phyloP scores from a whole-genome alignment of 225 moss, liverwort and hornwort species.

The Marchantia paleacea region DNA sequence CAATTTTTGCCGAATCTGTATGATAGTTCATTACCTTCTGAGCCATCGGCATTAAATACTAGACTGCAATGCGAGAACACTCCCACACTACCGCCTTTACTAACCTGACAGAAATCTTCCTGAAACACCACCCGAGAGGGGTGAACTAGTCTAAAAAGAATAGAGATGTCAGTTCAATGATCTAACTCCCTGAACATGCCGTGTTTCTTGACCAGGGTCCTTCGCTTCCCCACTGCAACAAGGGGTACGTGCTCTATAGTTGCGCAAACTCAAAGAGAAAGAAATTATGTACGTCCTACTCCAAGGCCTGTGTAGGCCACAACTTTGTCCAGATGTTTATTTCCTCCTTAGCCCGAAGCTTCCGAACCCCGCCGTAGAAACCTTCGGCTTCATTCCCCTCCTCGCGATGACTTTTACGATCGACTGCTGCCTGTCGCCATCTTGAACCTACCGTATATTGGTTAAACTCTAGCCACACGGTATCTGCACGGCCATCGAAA shows the following conservation, averaged over 20 bases:
- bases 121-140: conserved; percentile 13
- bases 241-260: conserved; percentile 30
- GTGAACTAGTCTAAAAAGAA: conserved; percentile 37
- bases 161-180: conserved; percentile 24
- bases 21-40: conserved; percentile 10
- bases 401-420: conserved; percentile 78
- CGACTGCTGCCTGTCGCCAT: conserved; percentile 81
- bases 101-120: conserved; percentile 28
- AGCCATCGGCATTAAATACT: background rate
- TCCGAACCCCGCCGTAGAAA: conserved; percentile 88
- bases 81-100: conserved; percentile 16
- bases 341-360: conserved; percentile 72
- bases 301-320: conserved; percentile 61
- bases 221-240: conserved; percentile 24
- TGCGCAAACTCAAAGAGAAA: background rate
- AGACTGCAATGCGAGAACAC: background rate
- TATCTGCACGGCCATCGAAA: conserved; percentile 40
- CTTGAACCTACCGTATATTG: conserved; percentile 84
- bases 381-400: conserved; percentile 90
- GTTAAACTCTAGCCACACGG: conserved; percentile 89
- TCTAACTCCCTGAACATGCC: conserved; percentile 22
- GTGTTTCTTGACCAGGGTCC: conserved; percentile 22
- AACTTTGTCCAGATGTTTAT: conserved; percentile 80
- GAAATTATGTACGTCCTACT: conserved; percentile 21
- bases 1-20: conserved; percentile 1